phyloP scores from a whole-genome alignment of 2,329 filamentous ascomycete species.

The Cladosporium sp. region DNA sequence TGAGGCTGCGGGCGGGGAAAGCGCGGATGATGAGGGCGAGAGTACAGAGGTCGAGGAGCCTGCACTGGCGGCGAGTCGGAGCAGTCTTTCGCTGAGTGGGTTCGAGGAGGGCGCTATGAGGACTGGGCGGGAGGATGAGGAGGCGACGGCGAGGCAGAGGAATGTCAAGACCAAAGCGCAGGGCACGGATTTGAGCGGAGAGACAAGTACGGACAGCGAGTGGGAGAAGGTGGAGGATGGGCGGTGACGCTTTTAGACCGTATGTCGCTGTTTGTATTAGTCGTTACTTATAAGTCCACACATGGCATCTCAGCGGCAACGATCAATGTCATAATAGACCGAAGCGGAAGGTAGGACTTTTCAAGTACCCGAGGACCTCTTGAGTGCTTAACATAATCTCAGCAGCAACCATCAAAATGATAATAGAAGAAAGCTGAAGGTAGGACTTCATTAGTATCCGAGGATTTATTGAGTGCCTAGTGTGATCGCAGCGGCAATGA shows the following conservation, averaged over 20 bases:
- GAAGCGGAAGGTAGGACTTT: too few relatives aligned
- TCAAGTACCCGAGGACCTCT: too few relatives aligned
- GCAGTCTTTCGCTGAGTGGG: constrained; percentile 11
- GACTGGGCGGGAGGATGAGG: constrained; percentile 9
- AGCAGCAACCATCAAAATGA: too few relatives aligned
- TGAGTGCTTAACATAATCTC: too few relatives aligned
- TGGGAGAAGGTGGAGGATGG: constrained; percentile 90
- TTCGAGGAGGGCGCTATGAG: constrained; percentile 14
- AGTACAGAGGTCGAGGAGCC: constrained; percentile 41
- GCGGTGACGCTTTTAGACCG: constrained; percentile 36
- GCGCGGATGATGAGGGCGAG: constrained; percentile 42
- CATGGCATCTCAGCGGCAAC: too few relatives aligned
- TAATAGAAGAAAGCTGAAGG: too few relatives aligned
- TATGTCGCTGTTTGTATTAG: background rate
- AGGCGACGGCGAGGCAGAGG: constrained; percentile 15
- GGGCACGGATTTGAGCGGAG: constrained; percentile 25
- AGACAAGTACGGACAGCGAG: constrained; percentile 76
- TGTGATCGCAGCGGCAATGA: too few relatives aligned
- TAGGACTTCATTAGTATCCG: too few relatives aligned
- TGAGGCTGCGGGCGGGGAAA: constrained; percentile 21
- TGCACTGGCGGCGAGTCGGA: constrained; percentile 13
- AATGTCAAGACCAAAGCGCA: constrained; percentile 11
- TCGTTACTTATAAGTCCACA: too few relatives aligned
- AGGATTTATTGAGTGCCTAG: too few relatives aligned
- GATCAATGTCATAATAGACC: too few relatives aligned